These are phyloP conservation scores for Flaveria trinervia DNA, from an alignment of 129 eudicot species.

Conservation along the genomic window DNA sequence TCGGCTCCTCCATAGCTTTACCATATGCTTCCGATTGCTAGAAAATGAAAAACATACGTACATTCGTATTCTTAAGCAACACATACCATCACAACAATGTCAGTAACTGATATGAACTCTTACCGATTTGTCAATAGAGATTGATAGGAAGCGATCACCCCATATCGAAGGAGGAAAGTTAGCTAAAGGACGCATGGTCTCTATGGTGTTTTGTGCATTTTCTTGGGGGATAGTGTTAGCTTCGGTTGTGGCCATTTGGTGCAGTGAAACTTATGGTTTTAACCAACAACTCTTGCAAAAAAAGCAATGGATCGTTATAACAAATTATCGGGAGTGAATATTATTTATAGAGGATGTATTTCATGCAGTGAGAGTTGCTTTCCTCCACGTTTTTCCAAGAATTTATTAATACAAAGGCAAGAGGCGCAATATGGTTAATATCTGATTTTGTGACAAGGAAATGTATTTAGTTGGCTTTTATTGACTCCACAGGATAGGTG, in stretches of 20 bases:
- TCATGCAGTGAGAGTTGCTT: too few species aligned
- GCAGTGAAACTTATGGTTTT: too few species aligned
- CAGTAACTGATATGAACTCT: not conserved
- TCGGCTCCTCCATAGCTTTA: constrained; percentile 3
- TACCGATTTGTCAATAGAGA: constrained; percentile 2
- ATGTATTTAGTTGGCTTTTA: too few species aligned
- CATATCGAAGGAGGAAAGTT: constrained; percentile 14
- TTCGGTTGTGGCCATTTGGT: constrained; percentile 7
- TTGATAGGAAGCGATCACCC: constrained; percentile 4
- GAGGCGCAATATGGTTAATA: too few species aligned
- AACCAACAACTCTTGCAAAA: too few species aligned
- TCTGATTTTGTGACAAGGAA: too few species aligned
- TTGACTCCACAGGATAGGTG: too few species aligned
- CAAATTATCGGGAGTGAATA: too few species aligned
- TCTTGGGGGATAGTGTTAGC: not conserved
- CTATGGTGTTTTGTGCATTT: not conserved
- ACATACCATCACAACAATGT: not conserved
- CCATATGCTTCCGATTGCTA: not conserved
- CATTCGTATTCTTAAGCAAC: not conserved
- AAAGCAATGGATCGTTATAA: not conserved
- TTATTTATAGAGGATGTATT: too few species aligned
- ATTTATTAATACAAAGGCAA: too few species aligned
- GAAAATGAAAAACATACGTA: not conserved
- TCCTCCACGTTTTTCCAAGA: too few species aligned
- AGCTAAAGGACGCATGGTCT: not conserved